A percentile compares a stretch with the other conserved stretches of the same genome.
Conservation (phyloP, 2,329 filamentous ascomycete genomes). For the Hypoxylon sp. region DNA sequence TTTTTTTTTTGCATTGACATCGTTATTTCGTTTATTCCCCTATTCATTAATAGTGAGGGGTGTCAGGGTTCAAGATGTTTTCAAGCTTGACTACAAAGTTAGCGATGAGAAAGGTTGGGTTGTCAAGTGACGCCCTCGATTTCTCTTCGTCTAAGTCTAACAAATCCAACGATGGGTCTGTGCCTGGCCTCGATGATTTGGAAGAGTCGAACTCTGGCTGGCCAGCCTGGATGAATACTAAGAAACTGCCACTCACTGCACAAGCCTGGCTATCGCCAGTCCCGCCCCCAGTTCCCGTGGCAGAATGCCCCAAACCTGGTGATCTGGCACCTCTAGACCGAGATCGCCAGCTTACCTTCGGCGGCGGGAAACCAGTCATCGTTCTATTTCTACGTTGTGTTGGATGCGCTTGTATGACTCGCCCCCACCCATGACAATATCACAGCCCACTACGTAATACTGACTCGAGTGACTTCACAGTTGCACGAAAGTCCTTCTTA, state of each 20-base stretch:
- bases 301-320: constrained; percentile 63
- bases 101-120: constrained; percentile 70
- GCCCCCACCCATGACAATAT: constrained; percentile 21
- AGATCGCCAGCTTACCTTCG: constrained; percentile 61
- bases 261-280: constrained; percentile 68
- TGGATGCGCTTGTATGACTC: constrained; percentile 67
- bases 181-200: constrained; percentile 53
- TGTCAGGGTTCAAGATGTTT: constrained; percentile 62
- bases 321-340: constrained; percentile 65
- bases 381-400: constrained; percentile 70
- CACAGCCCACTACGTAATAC: constrained; percentile 14
- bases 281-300: constrained; percentile 65
- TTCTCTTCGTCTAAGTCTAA: constrained; percentile 57
- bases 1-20: constrained; percentile 9
- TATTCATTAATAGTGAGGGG: constrained; percentile 11
- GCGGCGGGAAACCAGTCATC: constrained; percentile 62
- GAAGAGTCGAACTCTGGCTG: constrained; percentile 50
- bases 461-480: constrained; percentile 52
- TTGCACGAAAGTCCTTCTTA: constrained; percentile 71
- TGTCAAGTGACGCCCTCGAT: constrained; percentile 67
- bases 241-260: constrained; percentile 66
- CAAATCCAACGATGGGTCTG: constrained; percentile 46
- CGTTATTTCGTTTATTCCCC: neutral
- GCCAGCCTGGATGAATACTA: constrained; percentile 66
- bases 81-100: constrained; percentile 70